phyloP scores from a whole-genome alignment of 306 rosid genomes.

The cucumber (Cucumis sativus) region DNA sequence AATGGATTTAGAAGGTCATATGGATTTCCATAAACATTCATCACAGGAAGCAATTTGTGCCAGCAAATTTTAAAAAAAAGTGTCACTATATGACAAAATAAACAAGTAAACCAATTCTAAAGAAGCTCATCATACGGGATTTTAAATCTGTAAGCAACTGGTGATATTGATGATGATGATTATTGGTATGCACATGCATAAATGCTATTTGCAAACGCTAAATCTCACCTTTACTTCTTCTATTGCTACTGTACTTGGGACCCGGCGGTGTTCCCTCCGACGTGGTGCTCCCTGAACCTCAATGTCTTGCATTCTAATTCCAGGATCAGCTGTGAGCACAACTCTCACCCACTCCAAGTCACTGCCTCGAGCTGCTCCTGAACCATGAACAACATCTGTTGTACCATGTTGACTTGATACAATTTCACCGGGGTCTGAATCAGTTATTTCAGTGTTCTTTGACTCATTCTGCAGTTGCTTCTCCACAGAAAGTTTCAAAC shows the following conservation, averaged over 20 bases:
- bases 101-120: neutral
- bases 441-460: conserved; percentile 23
- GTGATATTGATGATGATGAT: neutral
- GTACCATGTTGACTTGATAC: conserved; percentile 16
- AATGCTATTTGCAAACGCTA: conserved; percentile 5
- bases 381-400: conserved; percentile 12
- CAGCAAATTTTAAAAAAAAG: neutral
- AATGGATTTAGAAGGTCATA: neutral
- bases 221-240: conserved; percentile 91
- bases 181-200: neutral
- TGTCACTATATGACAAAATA: neutral
- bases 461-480: conserved; percentile 26
- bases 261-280: conserved; percentile 94
- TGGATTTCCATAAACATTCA: neutral
- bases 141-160: neutral
- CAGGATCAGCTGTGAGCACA: conserved; percentile 73
- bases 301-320: conserved; percentile 81
- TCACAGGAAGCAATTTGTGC: neutral
- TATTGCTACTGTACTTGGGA: conserved; percentile 93
- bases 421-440: conserved; percentile 9
- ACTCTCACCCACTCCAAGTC: conserved; percentile 84
- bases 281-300: conserved; percentile 62
- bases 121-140: neutral
- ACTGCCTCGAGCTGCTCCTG: conserved; percentile 28
- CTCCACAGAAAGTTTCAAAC: conserved; percentile 47